Base-by-base conservation (phyloP, 1,139 yeast genomes). In the Suhomyces guaymorum region DNA sequence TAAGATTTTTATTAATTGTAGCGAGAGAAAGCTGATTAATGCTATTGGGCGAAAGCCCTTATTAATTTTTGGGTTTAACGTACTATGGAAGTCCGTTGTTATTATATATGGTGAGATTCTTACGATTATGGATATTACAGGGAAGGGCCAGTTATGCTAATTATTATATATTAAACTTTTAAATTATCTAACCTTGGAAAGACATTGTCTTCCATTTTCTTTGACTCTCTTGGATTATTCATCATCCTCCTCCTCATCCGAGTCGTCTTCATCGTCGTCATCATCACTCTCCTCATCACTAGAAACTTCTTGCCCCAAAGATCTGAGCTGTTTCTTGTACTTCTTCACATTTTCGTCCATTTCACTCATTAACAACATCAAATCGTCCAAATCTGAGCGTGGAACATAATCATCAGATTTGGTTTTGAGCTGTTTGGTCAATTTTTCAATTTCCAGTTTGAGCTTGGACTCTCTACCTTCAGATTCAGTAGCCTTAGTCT, bases 341-440 rank as follows among this genome's bases (percentile, higher is more conserved):
- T 68, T 70, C 22, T 71, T 69, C 41, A 75, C 80, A 41, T 75
- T 75, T 32, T 85, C 92, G 46, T 85, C 94, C 52, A 85, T 63
- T 28, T 85, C 95, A 10, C 83, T 72, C 60, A 88, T 76, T 26
- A 87, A 62, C 26, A 85, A 62, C 81, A 87, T 76, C 43, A 87
- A 59, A 39, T 86, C 95, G 51, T 88, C 96, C 10, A 83, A 55
- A 32, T 86, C 95, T 2, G 76, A 55, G 46, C 70, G 77, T 0
- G 82, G 75, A 11, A 78, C 83, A 49, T 46, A 42, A 12, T 50
- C 47, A 5, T 31, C 37, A 7, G 31, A 26, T 24, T 43, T 38
- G 24, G 39, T 41, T 26, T 48, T 44, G n/a, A 56, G 37, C 9
- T 37, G 47, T 9, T 25, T 23, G 14, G 28, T 33, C 34, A 39